A percentile compares a stretch with the other conserved stretches of the same genome.
Evolutionary conservation across 164 flowering plant genomes (phyloP).

Genomic region (Kingdonia uniflora): DNA sequence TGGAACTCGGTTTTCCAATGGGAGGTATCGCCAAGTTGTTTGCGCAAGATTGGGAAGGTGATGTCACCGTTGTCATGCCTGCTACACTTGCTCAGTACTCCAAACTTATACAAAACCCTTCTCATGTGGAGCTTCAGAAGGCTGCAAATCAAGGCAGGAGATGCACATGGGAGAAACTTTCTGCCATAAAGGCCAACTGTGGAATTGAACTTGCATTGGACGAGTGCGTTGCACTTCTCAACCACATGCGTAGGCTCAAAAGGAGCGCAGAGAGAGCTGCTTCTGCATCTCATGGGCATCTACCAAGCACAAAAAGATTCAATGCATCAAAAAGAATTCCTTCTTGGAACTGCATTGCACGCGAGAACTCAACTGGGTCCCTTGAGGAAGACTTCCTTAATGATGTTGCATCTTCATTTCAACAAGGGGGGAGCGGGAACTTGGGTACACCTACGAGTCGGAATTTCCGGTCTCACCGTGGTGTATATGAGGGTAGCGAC

Average conservation of each 20-base stretch:
- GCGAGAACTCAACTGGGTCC: conserved; percentile 95
- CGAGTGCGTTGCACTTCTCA: conserved; percentile 87
- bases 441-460: conserved; percentile 21
- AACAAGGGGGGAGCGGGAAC: conserved; percentile 34
- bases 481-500: conserved; percentile 67
- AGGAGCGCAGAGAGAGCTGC: conserved; percentile 86
- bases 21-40: conserved; percentile 85
- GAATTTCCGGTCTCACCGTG: conserved; percentile 25
- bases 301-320: conserved; percentile 37
- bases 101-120: conserved; percentile 86
- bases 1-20: conserved; percentile 92
- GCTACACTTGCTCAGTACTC: conserved; percentile 95
- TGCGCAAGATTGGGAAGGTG: conserved; percentile 99
- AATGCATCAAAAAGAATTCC: conserved; percentile 88
- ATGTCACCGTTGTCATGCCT: conserved; percentile 97
- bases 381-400: conserved; percentile 62
- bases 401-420: conserved; percentile 27
- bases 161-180: conserved; percentile 98
- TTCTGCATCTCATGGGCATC: conserved; percentile 47
- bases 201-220: conserved; percentile 94
- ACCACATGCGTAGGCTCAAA: conserved; percentile 95
- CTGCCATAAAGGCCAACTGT: conserved; percentile 93
- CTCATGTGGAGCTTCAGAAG: conserved; percentile 78
- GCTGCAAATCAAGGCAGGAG: conserved; percentile 90
- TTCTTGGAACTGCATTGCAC: conserved; percentile 94